Percentiles rank a stretch among this genome's conserved stretches.
phyloP scores from a whole-genome alignment of 306 rosid genomes.

The Malus domestica region ASM211411v1 NC_041801.1:13629001-13629500 shows the following conservation, averaged over 20 bases:
- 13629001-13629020: background rate
- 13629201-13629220: background rate
- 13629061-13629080: background rate
- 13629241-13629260: constrained; percentile 6
- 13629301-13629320: background rate
- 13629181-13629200: too few relatives aligned
- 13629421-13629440: too few relatives aligned
- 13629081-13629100: background rate
- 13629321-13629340: background rate
- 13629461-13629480: too few relatives aligned
- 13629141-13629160: background rate
- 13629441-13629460: too few relatives aligned
- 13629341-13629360: too few relatives aligned
- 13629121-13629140: background rate
- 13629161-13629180: background rate
- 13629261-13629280: background rate
- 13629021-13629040: background rate
- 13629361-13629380: too few relatives aligned
- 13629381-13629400: too few relatives aligned
- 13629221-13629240: background rate
- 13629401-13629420: too few relatives aligned
- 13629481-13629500: too few relatives aligned
- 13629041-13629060: background rate
- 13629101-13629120: background rate
- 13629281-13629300: background rate